Percentiles rank a stretch among this genome's conserved stretches.
Conservation (phyloP, 1,139 yeast genomes). For the Diutina ranongensis region DNA sequence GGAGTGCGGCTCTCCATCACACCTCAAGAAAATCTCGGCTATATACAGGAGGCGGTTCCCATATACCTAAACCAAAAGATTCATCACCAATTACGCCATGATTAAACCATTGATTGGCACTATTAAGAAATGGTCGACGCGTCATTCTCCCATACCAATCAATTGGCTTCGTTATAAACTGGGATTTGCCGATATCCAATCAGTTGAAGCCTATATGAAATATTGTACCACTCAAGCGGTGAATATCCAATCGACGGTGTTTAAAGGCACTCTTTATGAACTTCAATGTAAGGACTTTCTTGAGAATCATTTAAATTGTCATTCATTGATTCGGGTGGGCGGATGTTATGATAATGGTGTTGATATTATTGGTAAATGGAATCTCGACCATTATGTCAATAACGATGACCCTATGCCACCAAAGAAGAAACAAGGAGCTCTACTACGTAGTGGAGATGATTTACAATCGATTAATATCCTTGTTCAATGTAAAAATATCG, state of each 20-base stretch:
- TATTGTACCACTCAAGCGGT: constrained; percentile 17
- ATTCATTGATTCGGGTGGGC: constrained; percentile 34
- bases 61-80: too few relatives aligned
- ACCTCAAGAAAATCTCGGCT: too few relatives aligned
- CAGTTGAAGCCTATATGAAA: constrained; percentile 18
- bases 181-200: neutral
- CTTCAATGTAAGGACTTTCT: constrained; percentile 39
- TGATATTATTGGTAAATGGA: constrained; percentile 57
- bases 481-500: constrained; percentile 49
- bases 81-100: too few relatives aligned
- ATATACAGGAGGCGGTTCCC: too few relatives aligned
- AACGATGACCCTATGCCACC: constrained; percentile 4
- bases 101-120: too few relatives aligned
- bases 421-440: neutral
- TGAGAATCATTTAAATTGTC: constrained; percentile 27
- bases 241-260: constrained; percentile 15
- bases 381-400: constrained; percentile 24
- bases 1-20: too few relatives aligned
- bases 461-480: constrained; percentile 16
- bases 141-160: too few relatives aligned
- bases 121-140: too few relatives aligned
- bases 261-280: constrained; percentile 65
- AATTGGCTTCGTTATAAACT: too few relatives aligned
- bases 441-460: neutral
- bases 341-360: constrained; percentile 69